Percentiles rank a stretch among this genome's conserved stretches.
These are phyloP conservation scores for Ustulina deusta DNA, from an alignment of 2,329 filamentous ascomycete species.

Conservation along the genomic window DNA sequence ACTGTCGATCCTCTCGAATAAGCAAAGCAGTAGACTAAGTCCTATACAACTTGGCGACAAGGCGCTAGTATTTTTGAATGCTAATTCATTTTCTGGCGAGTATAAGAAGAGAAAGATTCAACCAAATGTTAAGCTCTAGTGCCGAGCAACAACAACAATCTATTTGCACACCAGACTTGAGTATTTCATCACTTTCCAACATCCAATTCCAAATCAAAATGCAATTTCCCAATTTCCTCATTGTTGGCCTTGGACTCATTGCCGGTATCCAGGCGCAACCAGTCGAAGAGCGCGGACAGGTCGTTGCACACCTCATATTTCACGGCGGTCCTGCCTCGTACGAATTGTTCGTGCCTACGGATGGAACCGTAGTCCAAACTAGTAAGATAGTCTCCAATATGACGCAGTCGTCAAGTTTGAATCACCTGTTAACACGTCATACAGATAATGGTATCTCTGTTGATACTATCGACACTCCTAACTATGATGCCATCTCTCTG, in stretches of 20 bases:
- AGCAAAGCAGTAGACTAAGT: slow-evolving; percentile 22
- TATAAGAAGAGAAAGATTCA: slow-evolving; percentile 22
- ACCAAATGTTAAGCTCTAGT: neutral
- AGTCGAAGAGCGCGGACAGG: slow-evolving; percentile 47
- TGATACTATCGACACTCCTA: slow-evolving; percentile 56
- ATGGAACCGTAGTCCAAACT: slow-evolving; percentile 55
- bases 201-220: slow-evolving; percentile 29
- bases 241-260: slow-evolving; percentile 41
- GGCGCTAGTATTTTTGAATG: neutral
- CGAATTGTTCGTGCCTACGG: slow-evolving; percentile 56
- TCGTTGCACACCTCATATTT: slow-evolving; percentile 59
- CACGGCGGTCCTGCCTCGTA: slow-evolving; percentile 58
- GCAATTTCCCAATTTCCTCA: slow-evolving; percentile 37
- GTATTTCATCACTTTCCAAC: neutral
- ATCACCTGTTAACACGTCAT: neutral
- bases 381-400: slow-evolving; percentile 47
- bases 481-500: slow-evolving; percentile 57
- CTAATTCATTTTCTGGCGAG: neutral
- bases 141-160: slow-evolving; percentile 1
- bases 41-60: neutral
- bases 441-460: slow-evolving; percentile 56
- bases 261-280: slow-evolving; percentile 38
- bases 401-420: neutral
- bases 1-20: slow-evolving; percentile 15
- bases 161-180: neutral